These are phyloP conservation scores for Neopestalotiopsis rosae DNA, from an alignment of 2,329 filamentous ascomycete species.

Conservation along the genomic window DNA sequence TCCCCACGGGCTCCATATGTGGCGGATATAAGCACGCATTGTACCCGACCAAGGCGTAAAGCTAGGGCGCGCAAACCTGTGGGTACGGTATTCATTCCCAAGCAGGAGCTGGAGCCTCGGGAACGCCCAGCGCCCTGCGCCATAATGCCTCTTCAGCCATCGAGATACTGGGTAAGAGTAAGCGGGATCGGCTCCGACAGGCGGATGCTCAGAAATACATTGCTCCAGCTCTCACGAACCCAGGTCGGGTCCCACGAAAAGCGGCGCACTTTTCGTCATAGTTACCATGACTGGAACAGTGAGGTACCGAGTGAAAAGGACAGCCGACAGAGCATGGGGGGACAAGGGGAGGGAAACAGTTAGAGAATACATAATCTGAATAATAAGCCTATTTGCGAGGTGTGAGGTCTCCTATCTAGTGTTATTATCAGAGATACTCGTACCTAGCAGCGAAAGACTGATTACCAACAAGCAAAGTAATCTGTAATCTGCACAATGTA, in stretches of 20 bases:
- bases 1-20: conserved; percentile 7
- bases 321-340: background rate
- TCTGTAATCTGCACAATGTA: no score
- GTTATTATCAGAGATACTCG: background rate
- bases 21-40: conserved; percentile 8
- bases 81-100: no score
- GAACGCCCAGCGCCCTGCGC: no score
- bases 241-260: background rate
- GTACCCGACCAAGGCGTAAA: background rate
- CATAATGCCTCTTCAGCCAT: background rate
- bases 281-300: background rate
- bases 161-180: background rate
- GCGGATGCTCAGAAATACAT: background rate
- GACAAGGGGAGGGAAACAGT: background rate
- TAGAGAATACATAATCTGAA: background rate
- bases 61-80: background rate
- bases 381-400: background rate
- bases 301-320: background rate
- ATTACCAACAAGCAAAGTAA: no score
- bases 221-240: background rate
- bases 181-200: conserved; percentile 7
- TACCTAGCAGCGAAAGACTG: background rate
- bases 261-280: conserved; percentile 8
- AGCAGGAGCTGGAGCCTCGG: no score
- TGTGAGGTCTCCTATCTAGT: background rate